Evolutionary conservation across 2,329 filamentous ascomycete genomes (phyloP).

Genomic region (Orbilia quercus): DNA sequence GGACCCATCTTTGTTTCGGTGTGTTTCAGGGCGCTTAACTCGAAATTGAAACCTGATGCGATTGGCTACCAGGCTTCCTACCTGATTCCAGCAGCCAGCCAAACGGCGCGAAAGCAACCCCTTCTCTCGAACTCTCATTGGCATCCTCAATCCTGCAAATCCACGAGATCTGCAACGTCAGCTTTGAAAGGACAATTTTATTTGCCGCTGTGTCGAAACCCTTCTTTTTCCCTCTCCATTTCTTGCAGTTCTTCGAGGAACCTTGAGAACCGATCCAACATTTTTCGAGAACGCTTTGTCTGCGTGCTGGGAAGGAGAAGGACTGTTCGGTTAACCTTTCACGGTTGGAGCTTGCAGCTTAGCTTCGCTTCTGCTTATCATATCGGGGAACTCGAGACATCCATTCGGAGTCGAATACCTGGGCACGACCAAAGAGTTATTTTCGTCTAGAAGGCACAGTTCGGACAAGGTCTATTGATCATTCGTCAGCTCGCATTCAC

Average conservation of each 20-base stretch:
- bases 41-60: slow-evolving; percentile 39
- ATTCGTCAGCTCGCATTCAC: neutral
- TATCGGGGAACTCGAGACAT: slow-evolving; percentile 51
- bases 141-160: slow-evolving; percentile 3
- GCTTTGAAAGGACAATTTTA: slow-evolving; percentile 7
- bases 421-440: slow-evolving; percentile 1
- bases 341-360: slow-evolving; percentile 49
- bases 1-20: slow-evolving; percentile 40
- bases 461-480: neutral
- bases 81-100: slow-evolving; percentile 13
- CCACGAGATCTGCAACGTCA: slow-evolving; percentile 17
- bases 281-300: slow-evolving; percentile 28
- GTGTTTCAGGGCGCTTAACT: slow-evolving; percentile 56
- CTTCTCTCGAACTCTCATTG: slow-evolving; percentile 18
- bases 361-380: slow-evolving; percentile 52
- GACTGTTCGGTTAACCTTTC: slow-evolving; percentile 28
- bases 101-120: slow-evolving; percentile 22
- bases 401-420: slow-evolving; percentile 8
- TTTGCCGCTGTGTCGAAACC: neutral
- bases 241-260: neutral
- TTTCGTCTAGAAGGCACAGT: neutral
- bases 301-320: slow-evolving; percentile 27
- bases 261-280: neutral
- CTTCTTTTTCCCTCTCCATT: neutral
- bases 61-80: slow-evolving; percentile 12